Evolutionary conservation across 228 moss, liverwort and hornwort species (phyloP), one percentile per base, ranked within the genome.

Genomic region (Sphagnum magellanicum): DNA sequence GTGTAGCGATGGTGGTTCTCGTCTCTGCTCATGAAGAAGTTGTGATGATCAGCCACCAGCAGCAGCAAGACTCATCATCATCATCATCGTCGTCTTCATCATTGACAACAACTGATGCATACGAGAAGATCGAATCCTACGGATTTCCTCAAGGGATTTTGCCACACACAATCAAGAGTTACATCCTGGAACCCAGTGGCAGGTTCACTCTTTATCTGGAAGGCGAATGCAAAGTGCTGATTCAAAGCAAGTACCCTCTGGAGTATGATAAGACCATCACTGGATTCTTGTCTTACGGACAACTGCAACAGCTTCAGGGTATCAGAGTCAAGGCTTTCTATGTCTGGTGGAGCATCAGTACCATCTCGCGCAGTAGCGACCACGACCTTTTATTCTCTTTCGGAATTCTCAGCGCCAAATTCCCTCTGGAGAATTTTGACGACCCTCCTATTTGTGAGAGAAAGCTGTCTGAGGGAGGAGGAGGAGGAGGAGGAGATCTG

Each of bases 71-170:
- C n/a, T n/a, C n/a, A n/a, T 32, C 32, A 32, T 32, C 32, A 32
- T 32, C 32, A 32, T 2, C 32, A 32, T 32, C 32, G 3, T 32
- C 32, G 3, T 32, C 32, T 0, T 32, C 32, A 32, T 32, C 32
- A 32, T 32, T 32, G 32, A 32, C 32, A 32, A 32, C 32, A 32
- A 32, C 32, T 32, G 87, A 89, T 68, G 95, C 90, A 4, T 95
- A 95, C 51, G 73, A 95, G 67, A 85, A 73, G 17, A 85, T 95
- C 5, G 78, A 73, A 61, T 49, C 65, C 5, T 87, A 83, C 47
- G 95, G 95, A 8, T 95, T 95, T 66, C 95, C 95, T 4, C 63
- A 71, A 53, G 95, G 95, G 6, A 63, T 95, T 17, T 78, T 95
- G 52, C 95, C 95, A 32, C 80, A 87, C 70, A 89, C 63, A 32